Evolutionary conservation across 768 basidiomycete species (phyloP).

Genomic region (Pisolithus orientalis): DNA sequence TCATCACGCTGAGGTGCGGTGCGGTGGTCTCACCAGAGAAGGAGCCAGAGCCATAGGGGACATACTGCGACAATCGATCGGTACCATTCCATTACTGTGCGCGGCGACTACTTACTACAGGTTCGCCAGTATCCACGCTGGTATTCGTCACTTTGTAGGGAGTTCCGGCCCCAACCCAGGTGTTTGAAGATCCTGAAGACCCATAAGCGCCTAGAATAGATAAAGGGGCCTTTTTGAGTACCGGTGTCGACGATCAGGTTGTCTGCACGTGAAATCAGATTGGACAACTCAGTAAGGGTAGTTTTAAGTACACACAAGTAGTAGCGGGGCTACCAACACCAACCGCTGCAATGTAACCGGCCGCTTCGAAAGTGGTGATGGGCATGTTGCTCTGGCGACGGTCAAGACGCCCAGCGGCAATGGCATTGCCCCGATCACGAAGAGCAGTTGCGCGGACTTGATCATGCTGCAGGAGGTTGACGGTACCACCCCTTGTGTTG

Average conservation of each 20-base stretch:
- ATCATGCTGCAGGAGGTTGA: slow-evolving; percentile 46
- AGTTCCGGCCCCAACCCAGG: slow-evolving; percentile 55
- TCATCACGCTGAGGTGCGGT: background rate
- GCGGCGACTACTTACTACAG: slow-evolving; percentile 36
- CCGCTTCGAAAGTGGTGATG: slow-evolving; percentile 39
- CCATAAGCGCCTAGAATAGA: background rate
- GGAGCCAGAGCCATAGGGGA: slow-evolving; percentile 56
- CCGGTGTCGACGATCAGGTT: slow-evolving; percentile 56
- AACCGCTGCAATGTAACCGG: slow-evolving; percentile 32
- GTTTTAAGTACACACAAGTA: slow-evolving; percentile 31
- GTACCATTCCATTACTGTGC: background rate
- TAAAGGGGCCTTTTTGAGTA: background rate
- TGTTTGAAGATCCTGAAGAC: slow-evolving; percentile 47
- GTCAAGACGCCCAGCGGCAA: slow-evolving; percentile 12
- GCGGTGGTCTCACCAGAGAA: slow-evolving; percentile 40
- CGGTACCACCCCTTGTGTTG: slow-evolving; percentile 41
- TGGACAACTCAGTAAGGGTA: background rate
- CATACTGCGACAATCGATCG: slow-evolving; percentile 28
- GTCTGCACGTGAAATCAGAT: slow-evolving; percentile 23
- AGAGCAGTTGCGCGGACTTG: slow-evolving; percentile 43
- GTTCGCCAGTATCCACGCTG: slow-evolving; percentile 37
- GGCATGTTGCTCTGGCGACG: slow-evolving; percentile 24
- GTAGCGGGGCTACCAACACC: slow-evolving; percentile 53
- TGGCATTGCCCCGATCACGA: slow-evolving; percentile 33
- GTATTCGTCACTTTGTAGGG: slow-evolving; percentile 44